phyloP scores from a whole-genome alignment of 176 grass and related monocot species.

The Hyparrhenia diplandra region DNA sequence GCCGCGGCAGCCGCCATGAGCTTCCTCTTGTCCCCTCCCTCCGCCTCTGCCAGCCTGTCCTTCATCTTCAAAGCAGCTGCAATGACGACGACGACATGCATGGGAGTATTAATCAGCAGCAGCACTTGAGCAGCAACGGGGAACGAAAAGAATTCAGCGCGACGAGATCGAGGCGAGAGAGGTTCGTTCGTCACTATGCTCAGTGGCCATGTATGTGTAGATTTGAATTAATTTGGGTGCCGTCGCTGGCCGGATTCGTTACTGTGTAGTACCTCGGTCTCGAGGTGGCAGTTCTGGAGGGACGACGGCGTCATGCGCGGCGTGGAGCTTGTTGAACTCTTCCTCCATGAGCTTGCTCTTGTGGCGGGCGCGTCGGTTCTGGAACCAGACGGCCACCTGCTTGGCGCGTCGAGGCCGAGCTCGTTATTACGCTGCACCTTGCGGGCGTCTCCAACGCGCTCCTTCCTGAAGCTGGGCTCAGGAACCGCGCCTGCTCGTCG shows the following conservation, averaged over 20 bases:
- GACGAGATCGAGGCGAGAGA: background rate
- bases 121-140: background rate
- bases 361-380: no score
- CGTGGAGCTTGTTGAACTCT: no score
- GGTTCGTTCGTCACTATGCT: no score
- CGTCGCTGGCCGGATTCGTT: background rate
- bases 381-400: no score
- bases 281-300: no score
- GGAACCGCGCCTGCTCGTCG: no score
- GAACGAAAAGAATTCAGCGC: background rate
- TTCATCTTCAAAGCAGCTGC: slow-evolving; percentile 76
- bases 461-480: no score
- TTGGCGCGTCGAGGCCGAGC: no score
- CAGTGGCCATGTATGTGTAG: background rate
- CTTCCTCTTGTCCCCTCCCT: slow-evolving; percentile 72
- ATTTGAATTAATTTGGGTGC: background rate
- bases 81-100: background rate
- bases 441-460: no score
- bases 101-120: background rate
- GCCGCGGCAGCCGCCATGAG: slow-evolving; percentile 1
- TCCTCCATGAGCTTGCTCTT: no score
- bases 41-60: slow-evolving; percentile 47
- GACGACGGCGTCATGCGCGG: no score
- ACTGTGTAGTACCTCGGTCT: slow-evolving; percentile 50
- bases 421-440: no score